Evolutionary conservation across 305 asterid species (phyloP).

Genomic region (Rubia tinctorum): DNA sequence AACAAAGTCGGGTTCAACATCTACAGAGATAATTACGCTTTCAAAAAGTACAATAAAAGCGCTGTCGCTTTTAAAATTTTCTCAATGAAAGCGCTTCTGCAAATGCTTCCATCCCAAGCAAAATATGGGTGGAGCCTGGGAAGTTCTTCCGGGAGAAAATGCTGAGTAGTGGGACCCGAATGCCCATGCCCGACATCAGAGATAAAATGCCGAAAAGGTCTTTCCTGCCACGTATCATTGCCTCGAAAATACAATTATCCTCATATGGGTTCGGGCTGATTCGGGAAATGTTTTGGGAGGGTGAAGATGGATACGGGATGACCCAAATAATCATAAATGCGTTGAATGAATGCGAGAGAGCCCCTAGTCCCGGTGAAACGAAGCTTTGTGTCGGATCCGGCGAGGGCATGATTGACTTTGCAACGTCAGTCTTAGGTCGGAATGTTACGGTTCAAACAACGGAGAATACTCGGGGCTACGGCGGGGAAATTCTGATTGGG

Average conservation of each 20-base stretch:
- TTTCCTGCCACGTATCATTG: conserved; percentile 57
- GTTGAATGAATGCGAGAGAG: conserved; percentile 51
- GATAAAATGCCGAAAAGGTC: conserved; percentile 93
- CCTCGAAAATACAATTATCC: conserved; percentile 67
- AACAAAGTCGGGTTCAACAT: conserved; percentile 40
- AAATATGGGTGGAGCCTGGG: conserved; percentile 67
- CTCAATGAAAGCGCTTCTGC: conserved; percentile 27
- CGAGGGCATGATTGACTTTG: conserved; percentile 79
- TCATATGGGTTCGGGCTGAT: conserved; percentile 39
- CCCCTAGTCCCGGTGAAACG: conserved; percentile 56
- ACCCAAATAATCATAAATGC: conserved; percentile 36
- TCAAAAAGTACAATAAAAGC: conserved; percentile 49
- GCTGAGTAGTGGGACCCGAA: conserved; percentile 46
- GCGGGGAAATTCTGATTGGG: conserved; percentile 35
- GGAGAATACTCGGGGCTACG: conserved; percentile 40
- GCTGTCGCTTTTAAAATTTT: conserved; percentile 49
- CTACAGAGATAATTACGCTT: conserved; percentile 59
- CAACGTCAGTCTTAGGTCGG: conserved; percentile 53
- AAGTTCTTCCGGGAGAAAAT: conserved; percentile 67
- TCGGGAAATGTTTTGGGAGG: conserved; percentile 50
- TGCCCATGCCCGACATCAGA: conserved; percentile 80
- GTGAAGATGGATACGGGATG: conserved; percentile 24
- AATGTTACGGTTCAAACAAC: conserved; percentile 46
- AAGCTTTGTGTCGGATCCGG: conserved; percentile 59
- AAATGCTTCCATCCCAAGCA: not conserved